These are phyloP conservation scores for Stemphylium vesicarium DNA, from an alignment of 2,329 filamentous ascomycete genomes.

Conservation along the genomic window DNA sequence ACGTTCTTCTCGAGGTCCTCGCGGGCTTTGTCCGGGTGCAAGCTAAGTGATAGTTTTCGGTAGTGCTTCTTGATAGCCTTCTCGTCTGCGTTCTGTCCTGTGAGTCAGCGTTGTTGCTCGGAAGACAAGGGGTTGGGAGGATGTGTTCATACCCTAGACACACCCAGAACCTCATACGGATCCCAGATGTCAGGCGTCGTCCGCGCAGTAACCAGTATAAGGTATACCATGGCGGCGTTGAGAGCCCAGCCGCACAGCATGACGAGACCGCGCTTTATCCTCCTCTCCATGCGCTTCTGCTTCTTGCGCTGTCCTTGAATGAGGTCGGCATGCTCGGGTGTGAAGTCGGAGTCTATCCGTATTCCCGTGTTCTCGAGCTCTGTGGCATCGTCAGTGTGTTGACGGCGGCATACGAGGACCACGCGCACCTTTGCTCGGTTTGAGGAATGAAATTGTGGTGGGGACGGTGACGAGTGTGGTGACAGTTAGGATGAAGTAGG, in stretches of 20 bases:
- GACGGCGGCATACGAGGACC: conserved; percentile 2
- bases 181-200: conserved; percentile 85
- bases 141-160: conserved; percentile 70
- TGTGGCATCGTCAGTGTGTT: conserved; percentile 32
- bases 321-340: conserved; percentile 80
- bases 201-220: conserved; percentile 80
- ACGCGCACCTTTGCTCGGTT: conserved; percentile 70
- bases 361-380: conserved; percentile 80
- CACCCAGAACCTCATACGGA: conserved; percentile 90
- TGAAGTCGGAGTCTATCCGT: conserved; percentile 81
- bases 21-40: conserved; percentile 90
- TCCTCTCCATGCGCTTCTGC: conserved; percentile 88
- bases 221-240: conserved; percentile 90
- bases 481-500: conserved; percentile 96
- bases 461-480: conserved; percentile 86
- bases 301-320: conserved; percentile 82
- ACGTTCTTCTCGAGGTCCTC: conserved; percentile 87
- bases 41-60: conserved; percentile 81
- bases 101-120: conserved; percentile 25
- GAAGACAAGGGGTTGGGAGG: not conserved
- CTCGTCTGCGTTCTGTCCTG: conserved; percentile 75
- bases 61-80: conserved; percentile 93
- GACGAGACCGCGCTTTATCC: conserved; percentile 80
- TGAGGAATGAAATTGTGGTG: conserved; percentile 86
- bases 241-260: conserved; percentile 79